Conservation (phyloP, 495 filamentous ascomycete species). For the Neurospora tetraspora region DNA sequence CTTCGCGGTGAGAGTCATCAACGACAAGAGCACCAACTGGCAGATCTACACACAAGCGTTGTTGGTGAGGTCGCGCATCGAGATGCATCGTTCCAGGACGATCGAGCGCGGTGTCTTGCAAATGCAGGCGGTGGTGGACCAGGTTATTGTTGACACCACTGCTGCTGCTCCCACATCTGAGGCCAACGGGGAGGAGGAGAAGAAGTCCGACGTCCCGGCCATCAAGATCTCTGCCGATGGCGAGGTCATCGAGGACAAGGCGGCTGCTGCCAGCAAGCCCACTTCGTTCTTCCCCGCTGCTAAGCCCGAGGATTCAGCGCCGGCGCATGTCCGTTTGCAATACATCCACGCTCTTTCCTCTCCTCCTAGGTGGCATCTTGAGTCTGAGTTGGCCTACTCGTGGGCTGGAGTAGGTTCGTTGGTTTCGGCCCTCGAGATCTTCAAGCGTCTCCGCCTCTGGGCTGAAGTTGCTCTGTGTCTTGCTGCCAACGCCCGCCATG, state of each 20-base stretch:
- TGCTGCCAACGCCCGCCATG: conserved; percentile 41
- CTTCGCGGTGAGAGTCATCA: conserved; percentile 78
- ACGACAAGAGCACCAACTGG: conserved; percentile 90
- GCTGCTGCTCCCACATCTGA: conserved; percentile 23
- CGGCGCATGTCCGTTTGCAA: conserved; percentile 60
- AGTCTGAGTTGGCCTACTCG: conserved; percentile 81
- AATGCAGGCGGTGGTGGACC: conserved; percentile 91
- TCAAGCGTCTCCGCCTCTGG: conserved; percentile 90
- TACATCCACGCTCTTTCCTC: conserved; percentile 77
- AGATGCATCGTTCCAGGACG: conserved; percentile 75
- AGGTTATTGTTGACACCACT: conserved; percentile 84
- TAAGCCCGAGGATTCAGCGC: conserved; percentile 66
- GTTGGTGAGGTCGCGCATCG: conserved; percentile 77
- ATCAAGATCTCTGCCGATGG: conserved; percentile 27
- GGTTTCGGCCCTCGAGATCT: conserved; percentile 87
- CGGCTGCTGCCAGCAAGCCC: conserved; percentile 19
- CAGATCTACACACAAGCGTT: conserved; percentile 94
- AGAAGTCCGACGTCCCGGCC: conserved; percentile 21
- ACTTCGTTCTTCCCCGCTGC: conserved; percentile 78
- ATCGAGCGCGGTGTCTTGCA: conserved; percentile 84
- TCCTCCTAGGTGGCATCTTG: conserved; percentile 84
- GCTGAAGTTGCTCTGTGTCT: conserved; percentile 90
- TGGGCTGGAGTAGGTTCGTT: conserved; percentile 85
- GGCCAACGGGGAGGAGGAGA: conserved; percentile 4
- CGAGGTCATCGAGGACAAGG: conserved; percentile 5